phyloP scores from a whole-genome alignment of 208 protist species.

The Crithidia bombi region DNA sequence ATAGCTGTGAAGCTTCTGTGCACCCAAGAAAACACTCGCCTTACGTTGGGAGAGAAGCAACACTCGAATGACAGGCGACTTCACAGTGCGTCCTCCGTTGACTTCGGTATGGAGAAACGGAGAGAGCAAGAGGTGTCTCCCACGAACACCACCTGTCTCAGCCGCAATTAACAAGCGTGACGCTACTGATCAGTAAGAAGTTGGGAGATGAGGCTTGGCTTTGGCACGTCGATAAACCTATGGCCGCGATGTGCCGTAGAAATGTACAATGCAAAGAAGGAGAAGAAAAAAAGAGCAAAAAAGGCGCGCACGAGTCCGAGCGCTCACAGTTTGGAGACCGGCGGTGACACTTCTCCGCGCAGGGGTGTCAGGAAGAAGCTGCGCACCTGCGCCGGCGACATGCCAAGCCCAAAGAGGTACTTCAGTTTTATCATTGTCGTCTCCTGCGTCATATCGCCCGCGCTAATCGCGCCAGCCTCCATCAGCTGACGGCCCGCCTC shows the following conservation, averaged over 20 bases:
- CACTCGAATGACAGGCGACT: too few relatives aligned
- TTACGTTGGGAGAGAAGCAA: too few relatives aligned
- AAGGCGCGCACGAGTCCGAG: background rate
- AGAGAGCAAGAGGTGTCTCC: too few relatives aligned
- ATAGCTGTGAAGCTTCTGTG: too few relatives aligned
- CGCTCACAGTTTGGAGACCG: constrained; percentile 30
- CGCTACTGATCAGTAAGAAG: too few relatives aligned
- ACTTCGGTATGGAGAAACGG: too few relatives aligned
- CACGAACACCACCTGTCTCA: too few relatives aligned
- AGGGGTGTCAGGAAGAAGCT: constrained; percentile 32
- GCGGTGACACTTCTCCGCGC: constrained; percentile 39
- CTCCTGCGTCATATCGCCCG: constrained; percentile 93
- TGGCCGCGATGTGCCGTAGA: background rate
- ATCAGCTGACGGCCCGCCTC: constrained; percentile 65
- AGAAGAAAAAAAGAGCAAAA: constrained; percentile 22
- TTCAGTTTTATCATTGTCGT: constrained; percentile 92
- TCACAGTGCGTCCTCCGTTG: too few relatives aligned
- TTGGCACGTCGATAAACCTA: too few relatives aligned
- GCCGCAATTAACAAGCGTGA: too few relatives aligned
- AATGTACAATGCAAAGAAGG: background rate
- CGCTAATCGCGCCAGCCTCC: constrained; percentile 70
- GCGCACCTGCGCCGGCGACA: constrained; percentile 43
- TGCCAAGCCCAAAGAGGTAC: constrained; percentile 75
- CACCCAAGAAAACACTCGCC: too few relatives aligned
- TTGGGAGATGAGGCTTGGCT: too few relatives aligned